Base-by-base conservation (phyloP, 2,329 filamentous ascomycete species). In the Aspergillus chevalieri region DNA sequence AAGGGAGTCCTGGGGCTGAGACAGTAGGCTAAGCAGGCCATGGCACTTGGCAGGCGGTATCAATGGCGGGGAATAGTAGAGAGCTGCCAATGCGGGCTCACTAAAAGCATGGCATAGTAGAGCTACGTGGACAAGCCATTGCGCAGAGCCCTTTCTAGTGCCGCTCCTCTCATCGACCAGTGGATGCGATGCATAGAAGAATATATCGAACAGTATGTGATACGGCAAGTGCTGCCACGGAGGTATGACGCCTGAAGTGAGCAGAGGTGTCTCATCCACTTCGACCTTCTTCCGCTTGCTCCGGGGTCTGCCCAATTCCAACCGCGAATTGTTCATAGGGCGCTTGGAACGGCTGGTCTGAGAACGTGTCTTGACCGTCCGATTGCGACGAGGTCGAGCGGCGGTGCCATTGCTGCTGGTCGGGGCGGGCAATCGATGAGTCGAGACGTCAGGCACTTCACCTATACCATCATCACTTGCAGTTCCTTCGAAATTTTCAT, bases 61-160 rank as follows among this genome's bases (percentile, higher is more conserved):
- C 42, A 93, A 72, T 1, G 83, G 83, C 7, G 87, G 87, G 4
- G 76, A 81, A 43, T 78, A 75, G 64, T 93, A 93, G 4, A 94
- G 74, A 1, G 81, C 84, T 4, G 83, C 83, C 46, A 93, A 68
- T 1, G 87, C 87, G 4, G 89, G 85, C 58, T 90, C 87, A 0
- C 80, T 72, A 50, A 91, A 89, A 2, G 76, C 66, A 46, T 75
- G 79, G 57, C 85, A 91, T 14, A 82, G 71, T 2, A 77, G 74
- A 33, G 86, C 82, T 42, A 80, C 72, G n/a, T 75, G 73, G 8
- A 86, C 67, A 6, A 94, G 78, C 85, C 85, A 89, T 51, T 62
- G 62, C 8, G 60, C 60, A 1, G 67, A 65, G 33, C 53, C 52
- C 14, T 57, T 53, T 30, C 63, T 59, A 10, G 44, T 53, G 4